Conservation (phyloP, 1,284 basidiomycete genomes). For the Cutaneotrichosporon arboriforme region DNA sequence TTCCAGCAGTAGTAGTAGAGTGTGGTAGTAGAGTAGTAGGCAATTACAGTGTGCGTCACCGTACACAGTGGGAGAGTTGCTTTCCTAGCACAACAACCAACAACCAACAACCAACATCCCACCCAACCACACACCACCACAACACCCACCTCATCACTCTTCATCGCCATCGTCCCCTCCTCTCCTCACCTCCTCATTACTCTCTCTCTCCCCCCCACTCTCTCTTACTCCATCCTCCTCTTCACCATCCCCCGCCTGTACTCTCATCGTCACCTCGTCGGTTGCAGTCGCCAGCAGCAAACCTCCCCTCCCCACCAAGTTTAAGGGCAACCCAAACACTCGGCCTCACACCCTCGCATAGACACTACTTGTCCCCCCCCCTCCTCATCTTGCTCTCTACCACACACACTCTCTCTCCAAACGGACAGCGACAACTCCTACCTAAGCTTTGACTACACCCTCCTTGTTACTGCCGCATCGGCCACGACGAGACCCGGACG, state of each 20-base stretch:
- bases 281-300: not conserved
- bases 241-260: not conserved
- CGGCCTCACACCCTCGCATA: too few relatives aligned
- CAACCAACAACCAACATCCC: not conserved
- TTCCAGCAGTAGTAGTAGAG: too few relatives aligned
- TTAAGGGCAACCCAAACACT: not conserved
- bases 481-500: not conserved
- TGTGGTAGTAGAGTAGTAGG: too few relatives aligned
- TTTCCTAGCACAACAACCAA: too few relatives aligned
- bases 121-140: not conserved
- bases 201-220: not conserved
- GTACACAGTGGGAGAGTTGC: too few relatives aligned
- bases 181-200: not conserved
- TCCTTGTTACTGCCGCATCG: not conserved
- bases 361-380: slow-evolving; percentile 2
- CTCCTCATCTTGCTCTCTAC: not conserved
- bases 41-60: too few relatives aligned
- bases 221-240: not conserved
- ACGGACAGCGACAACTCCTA: not conserved
- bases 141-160: not conserved
- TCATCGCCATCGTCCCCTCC: not conserved
- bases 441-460: not conserved
- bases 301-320: not conserved
- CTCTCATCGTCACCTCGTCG: too few relatives aligned
- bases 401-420: not conserved